Evolutionary conservation across 2,329 filamentous ascomycete genomes (phyloP).

Genomic region (Trichoderma sp.): DNA sequence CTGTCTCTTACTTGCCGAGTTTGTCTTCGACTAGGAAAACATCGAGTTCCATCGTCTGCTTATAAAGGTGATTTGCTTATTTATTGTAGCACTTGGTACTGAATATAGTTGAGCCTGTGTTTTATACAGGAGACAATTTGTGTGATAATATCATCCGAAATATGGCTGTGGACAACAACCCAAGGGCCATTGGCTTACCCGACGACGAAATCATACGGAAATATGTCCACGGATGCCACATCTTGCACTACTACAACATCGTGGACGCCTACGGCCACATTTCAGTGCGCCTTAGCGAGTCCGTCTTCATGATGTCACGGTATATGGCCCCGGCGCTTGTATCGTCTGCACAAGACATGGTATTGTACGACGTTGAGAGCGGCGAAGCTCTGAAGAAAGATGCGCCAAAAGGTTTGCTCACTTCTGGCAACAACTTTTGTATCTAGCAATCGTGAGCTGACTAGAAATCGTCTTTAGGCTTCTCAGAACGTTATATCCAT

Average conservation of each 20-base stretch:
- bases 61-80: not conserved
- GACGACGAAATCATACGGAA: constrained; percentile 8
- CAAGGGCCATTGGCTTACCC: not conserved
- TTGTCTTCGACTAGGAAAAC: not conserved
- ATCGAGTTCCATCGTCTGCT: not conserved
- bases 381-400: constrained; percentile 11
- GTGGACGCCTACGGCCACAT: constrained; percentile 17
- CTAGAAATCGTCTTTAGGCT: not conserved
- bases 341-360: constrained; percentile 13
- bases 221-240: constrained; percentile 18
- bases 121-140: not conserved
- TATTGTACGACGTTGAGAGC: constrained; percentile 9
- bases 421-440: not conserved
- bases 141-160: no score
- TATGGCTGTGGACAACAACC: not conserved
- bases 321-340: constrained; percentile 16
- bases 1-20: not conserved
- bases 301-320: constrained; percentile 20
- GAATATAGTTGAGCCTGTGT: not conserved
- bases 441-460: not conserved
- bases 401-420: not conserved
- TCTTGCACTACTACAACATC: constrained; percentile 12
- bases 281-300: constrained; percentile 7
- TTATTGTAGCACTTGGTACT: not conserved
- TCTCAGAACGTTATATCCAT: constrained; percentile 18